phyloP scores from a whole-genome alignment of 768 basidiomycete genomes.

The Rhizopogon salebrosus region DNA sequence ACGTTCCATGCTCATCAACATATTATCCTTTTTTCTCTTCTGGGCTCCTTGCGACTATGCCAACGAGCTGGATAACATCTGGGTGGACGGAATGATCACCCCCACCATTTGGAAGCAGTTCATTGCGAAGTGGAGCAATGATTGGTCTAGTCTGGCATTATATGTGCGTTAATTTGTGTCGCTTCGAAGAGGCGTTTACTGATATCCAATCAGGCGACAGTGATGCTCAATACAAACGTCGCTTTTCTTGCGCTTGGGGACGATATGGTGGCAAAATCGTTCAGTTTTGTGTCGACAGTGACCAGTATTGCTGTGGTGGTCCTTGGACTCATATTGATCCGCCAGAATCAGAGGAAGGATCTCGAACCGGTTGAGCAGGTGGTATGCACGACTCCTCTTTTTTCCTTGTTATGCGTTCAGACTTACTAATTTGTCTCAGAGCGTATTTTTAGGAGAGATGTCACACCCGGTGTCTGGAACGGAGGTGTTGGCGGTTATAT shows the following conservation, averaged over 20 bases:
- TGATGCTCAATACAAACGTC: slow-evolving; percentile 47
- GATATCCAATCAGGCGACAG: slow-evolving; percentile 33
- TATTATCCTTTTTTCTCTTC: slow-evolving; percentile 36
- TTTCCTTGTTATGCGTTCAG: background rate
- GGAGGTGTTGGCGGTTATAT: slow-evolving; percentile 25
- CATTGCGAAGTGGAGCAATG: slow-evolving; percentile 34
- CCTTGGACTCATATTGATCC: slow-evolving; percentile 30
- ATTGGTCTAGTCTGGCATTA: slow-evolving; percentile 45
- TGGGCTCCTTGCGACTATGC: slow-evolving; percentile 41
- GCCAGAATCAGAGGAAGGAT: slow-evolving; percentile 29
- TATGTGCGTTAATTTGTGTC: slow-evolving; percentile 30
- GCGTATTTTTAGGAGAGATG: slow-evolving; percentile 14
- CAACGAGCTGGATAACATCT: slow-evolving; percentile 34
- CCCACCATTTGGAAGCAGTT: slow-evolving; percentile 33
- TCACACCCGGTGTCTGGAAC: slow-evolving; percentile 10
- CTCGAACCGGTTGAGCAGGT: slow-evolving; percentile 19
- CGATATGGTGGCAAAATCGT: slow-evolving; percentile 23
- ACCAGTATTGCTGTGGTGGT: slow-evolving; percentile 30
- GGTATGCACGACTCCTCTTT: slow-evolving; percentile 16
- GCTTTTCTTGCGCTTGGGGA: slow-evolving; percentile 41
- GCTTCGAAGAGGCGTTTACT: background rate
- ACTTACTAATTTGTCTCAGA: background rate
- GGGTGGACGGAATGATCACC: slow-evolving; percentile 38
- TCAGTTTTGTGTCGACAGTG: slow-evolving; percentile 33
- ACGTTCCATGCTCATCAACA: slow-evolving; percentile 28